These are phyloP conservation scores for Carnegiea gigantea DNA, from an alignment of 179 eudicot species.

Conservation along the genomic window DNA sequence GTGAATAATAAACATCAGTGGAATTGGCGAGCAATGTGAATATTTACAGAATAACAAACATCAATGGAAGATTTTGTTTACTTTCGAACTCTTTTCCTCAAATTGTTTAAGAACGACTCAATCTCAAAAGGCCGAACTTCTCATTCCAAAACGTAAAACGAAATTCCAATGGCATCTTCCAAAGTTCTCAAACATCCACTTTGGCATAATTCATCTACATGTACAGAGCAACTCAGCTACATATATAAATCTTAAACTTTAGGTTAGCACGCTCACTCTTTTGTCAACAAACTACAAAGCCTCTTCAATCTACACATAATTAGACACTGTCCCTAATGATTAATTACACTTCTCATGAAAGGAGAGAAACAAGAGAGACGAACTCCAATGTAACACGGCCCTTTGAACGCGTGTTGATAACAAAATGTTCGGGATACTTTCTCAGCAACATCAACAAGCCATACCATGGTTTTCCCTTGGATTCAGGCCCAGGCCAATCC, in stretches of 20 bases:
- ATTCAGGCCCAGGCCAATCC: slow-evolving; percentile 66
- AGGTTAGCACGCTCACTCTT: not conserved
- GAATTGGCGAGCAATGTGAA: too few relatives aligned
- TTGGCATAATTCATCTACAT: not conserved
- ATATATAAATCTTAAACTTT: not conserved
- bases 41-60: too few relatives aligned
- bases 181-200: not conserved
- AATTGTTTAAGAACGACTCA: too few relatives aligned
- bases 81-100: too few relatives aligned
- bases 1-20: too few relatives aligned
- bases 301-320: slow-evolving; percentile 3
- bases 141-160: too few relatives aligned
- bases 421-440: slow-evolving; percentile 92
- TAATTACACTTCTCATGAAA: slow-evolving; percentile 37
- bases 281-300: slow-evolving; percentile 2
- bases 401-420: slow-evolving; percentile 86
- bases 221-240: not conserved
- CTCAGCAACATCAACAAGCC: slow-evolving; percentile 86
- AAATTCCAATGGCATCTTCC: too few relatives aligned
- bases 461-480: slow-evolving; percentile 86
- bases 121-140: too few relatives aligned
- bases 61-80: too few relatives aligned
- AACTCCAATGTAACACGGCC: slow-evolving; percentile 73
- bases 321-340: not conserved
- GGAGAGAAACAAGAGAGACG: slow-evolving; percentile 84